These are phyloP conservation scores for Entophlyctis luteolus DNA, from an alignment of 192 early-diverging fungal genomes.

Conservation along the genomic window DNA sequence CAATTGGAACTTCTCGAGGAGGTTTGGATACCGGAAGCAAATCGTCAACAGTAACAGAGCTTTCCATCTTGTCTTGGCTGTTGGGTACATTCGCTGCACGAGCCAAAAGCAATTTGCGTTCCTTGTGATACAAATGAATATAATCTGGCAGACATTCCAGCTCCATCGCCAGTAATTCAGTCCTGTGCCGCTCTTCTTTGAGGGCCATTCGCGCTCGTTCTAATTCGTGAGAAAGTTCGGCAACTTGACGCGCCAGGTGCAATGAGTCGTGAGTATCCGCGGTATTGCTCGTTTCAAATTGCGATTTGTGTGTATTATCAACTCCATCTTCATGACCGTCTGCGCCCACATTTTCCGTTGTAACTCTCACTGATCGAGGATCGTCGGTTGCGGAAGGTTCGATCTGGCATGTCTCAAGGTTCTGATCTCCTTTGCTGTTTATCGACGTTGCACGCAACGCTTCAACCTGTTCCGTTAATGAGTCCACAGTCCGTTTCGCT, in stretches of 20 bases:
- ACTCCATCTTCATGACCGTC: background rate
- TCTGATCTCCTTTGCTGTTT: too few species aligned
- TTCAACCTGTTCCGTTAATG: background rate
- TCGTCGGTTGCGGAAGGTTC: too few species aligned
- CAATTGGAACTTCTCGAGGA: too few species aligned
- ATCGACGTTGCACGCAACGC: background rate
- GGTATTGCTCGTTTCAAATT: background rate
- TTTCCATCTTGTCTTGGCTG: too few species aligned
- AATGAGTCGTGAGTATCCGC: background rate
- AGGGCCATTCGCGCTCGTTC: background rate
- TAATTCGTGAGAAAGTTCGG: background rate
- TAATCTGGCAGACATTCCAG: constrained; percentile 21
- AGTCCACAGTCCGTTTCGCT: background rate
- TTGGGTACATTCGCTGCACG: background rate
- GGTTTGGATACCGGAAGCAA: too few species aligned
- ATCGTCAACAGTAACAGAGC: too few species aligned
- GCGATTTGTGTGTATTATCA: background rate
- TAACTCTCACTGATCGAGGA: too few species aligned
- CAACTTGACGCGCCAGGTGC: background rate
- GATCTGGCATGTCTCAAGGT: too few species aligned
- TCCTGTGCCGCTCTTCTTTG: constrained; percentile 13
- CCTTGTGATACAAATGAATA: constrained; percentile 18
- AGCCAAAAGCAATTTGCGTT: constrained; percentile 6
- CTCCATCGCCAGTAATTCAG: constrained; percentile 15
- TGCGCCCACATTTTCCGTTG: too few species aligned